Conservation (phyloP, 106 monocot genomes). For the Dendrobium catenatum region DNA sequence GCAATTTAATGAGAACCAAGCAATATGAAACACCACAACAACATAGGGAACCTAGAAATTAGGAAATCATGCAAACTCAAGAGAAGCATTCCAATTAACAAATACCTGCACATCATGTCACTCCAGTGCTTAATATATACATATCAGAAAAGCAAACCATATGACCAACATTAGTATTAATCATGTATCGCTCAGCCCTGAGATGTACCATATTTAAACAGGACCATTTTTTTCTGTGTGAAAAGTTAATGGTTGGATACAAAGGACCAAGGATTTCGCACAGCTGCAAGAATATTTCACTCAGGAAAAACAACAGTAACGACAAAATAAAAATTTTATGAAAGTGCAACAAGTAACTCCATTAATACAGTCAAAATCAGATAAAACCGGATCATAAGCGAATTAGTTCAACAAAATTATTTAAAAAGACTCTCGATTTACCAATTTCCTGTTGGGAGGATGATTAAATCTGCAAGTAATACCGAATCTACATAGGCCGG, state of each 20-base stretch:
- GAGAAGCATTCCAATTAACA: not conserved
- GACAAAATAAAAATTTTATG: not conserved
- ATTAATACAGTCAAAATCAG: constrained; percentile 1
- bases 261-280: not conserved
- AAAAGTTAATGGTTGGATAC: not conserved
- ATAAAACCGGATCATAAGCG: not conserved
- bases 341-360: not conserved
- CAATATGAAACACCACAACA: not conserved
- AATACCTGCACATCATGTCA: not conserved
- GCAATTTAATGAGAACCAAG: not conserved
- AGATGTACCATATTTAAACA: not conserved
- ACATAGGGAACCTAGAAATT: not conserved
- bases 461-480: constrained; percentile 75
- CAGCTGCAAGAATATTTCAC: not conserved
- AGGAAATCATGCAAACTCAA: not conserved
- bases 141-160: not conserved
- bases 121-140: not conserved
- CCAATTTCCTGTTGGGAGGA: constrained; percentile 61
- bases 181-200: not conserved
- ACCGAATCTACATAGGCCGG: constrained; percentile 71
- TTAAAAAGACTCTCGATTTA: constrained; percentile 11
- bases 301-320: not conserved
- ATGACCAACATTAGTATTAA: too few relatives aligned
- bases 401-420: not conserved
- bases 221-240: not conserved